A percentile compares a stretch with the other conserved stretches of the same genome.
These are phyloP conservation scores for Coniochaeta sp. DNA, from an alignment of 2,329 filamentous ascomycete genomes.

Conservation along the genomic window DNA sequence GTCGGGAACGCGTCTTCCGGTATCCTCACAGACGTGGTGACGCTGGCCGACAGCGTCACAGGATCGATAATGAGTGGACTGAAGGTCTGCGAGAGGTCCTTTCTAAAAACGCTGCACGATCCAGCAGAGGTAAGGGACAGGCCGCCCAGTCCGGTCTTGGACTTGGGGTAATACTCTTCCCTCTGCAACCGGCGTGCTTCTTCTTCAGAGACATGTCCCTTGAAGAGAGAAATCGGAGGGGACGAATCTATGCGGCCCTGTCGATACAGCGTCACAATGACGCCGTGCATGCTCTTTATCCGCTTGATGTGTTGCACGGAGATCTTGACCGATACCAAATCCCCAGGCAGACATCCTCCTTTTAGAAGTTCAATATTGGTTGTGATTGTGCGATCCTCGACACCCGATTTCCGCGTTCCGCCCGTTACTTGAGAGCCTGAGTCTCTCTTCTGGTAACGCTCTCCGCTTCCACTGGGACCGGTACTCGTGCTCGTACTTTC, in stretches of 20 bases:
- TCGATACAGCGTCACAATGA: constrained; percentile 87
- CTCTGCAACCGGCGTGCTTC: constrained; percentile 63
- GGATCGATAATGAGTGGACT: constrained; percentile 86
- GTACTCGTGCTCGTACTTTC: constrained; percentile 64
- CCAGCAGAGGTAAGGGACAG: constrained; percentile 80
- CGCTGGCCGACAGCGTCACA: constrained; percentile 64
- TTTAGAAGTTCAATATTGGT: constrained; percentile 77
- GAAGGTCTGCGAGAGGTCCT: constrained; percentile 85
- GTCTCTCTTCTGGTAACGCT: constrained; percentile 33
- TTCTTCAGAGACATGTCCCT: constrained; percentile 46
- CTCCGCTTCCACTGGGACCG: constrained; percentile 45
- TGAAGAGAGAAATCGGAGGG: constrained; percentile 44
- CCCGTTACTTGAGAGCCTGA: constrained; percentile 23
- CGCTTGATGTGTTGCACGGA: constrained; percentile 81
- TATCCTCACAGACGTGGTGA: constrained; percentile 77
- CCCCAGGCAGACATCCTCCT: constrained; percentile 79
- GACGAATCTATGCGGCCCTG: constrained; percentile 83
- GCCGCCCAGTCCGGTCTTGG: constrained; percentile 77
- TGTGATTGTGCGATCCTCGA: constrained; percentile 73
- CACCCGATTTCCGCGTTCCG: constrained; percentile 30
- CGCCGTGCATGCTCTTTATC: constrained; percentile 84
- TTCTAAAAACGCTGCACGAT: constrained; percentile 88
- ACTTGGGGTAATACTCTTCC: constrained; percentile 82
- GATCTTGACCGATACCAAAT: constrained; percentile 72
- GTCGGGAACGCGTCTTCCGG: constrained; percentile 91